phyloP scores from a whole-genome alignment of 305 asterid genomes.

The Solanum hybrid region DNA sequence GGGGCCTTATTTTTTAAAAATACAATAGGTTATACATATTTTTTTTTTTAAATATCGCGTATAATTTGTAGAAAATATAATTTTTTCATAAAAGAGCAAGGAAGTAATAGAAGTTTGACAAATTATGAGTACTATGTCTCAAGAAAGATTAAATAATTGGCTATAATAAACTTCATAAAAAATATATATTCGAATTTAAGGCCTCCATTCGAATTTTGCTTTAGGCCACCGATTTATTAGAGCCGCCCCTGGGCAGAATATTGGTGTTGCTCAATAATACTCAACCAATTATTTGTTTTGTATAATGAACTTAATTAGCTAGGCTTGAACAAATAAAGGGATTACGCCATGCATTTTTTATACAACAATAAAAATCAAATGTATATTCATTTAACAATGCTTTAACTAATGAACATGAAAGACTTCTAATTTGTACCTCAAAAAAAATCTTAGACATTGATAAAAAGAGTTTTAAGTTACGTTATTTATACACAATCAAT shows the following conservation, averaged over 20 bases:
- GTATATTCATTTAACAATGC: neutral
- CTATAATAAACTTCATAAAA: too few species aligned
- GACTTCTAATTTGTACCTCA: neutral
- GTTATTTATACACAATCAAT: neutral
- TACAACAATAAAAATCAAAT: neutral
- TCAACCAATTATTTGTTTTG: neutral
- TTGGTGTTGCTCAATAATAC: neutral
- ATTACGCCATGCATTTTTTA: neutral
- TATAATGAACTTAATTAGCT: neutral
- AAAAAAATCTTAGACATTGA: neutral
- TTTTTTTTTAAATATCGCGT: too few species aligned
- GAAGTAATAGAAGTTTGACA: too few species aligned
- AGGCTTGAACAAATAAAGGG: neutral
- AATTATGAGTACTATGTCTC: too few species aligned
- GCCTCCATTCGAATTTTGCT: too few species aligned
- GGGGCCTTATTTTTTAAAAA: too few species aligned
- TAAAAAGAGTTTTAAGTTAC: neutral
- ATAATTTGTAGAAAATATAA: too few species aligned
- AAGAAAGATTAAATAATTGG: too few species aligned
- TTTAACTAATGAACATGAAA: neutral
- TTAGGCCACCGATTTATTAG: too few species aligned
- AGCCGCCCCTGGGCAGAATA: neutral
- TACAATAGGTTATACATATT: too few species aligned
- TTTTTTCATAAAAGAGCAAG: too few species aligned
- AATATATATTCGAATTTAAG: too few species aligned